A percentile compares a stretch with the other conserved stretches of the same genome.
phyloP scores from a whole-genome alignment of 2,329 filamentous ascomycete species.

The Clonostachys sp. region DNA sequence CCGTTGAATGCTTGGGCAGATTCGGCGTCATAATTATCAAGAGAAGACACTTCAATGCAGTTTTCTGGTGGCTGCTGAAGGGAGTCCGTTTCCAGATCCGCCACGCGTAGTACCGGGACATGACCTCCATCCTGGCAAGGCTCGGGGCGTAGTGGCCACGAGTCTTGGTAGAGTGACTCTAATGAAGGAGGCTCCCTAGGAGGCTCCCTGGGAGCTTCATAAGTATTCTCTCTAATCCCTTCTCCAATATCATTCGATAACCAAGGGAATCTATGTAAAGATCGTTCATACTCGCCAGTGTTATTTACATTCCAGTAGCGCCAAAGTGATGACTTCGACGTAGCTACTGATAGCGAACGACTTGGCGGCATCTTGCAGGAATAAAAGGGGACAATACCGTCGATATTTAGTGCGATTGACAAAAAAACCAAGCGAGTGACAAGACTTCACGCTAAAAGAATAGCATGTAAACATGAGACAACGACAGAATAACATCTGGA shows the following conservation, averaged over 20 bases:
- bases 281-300: slow-evolving; percentile 17
- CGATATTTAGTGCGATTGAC: too few relatives aligned
- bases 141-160: too few relatives aligned
- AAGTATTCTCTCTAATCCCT: too few relatives aligned
- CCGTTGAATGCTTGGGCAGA: neutral
- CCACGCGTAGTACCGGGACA: neutral
- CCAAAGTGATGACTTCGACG: slow-evolving; percentile 19
- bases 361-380: neutral
- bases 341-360: slow-evolving; percentile 9
- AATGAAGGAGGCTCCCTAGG: too few relatives aligned
- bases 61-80: neutral
- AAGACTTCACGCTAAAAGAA: too few relatives aligned
- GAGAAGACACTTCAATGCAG: neutral
- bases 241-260: slow-evolving; percentile 2
- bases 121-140: too few relatives aligned
- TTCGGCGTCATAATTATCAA: slow-evolving; percentile 1
- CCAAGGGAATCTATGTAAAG: slow-evolving; percentile 20
- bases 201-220: too few relatives aligned
- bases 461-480: too few relatives aligned
- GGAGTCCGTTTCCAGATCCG: neutral
- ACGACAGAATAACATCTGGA: too few relatives aligned
- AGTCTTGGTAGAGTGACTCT: too few relatives aligned
- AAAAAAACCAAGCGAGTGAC: too few relatives aligned
- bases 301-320: slow-evolving; percentile 17
- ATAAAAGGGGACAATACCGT: neutral